phyloP scores from a whole-genome alignment of 1,284 basidiomycete genomes.

The Mycena sp. region DNA sequence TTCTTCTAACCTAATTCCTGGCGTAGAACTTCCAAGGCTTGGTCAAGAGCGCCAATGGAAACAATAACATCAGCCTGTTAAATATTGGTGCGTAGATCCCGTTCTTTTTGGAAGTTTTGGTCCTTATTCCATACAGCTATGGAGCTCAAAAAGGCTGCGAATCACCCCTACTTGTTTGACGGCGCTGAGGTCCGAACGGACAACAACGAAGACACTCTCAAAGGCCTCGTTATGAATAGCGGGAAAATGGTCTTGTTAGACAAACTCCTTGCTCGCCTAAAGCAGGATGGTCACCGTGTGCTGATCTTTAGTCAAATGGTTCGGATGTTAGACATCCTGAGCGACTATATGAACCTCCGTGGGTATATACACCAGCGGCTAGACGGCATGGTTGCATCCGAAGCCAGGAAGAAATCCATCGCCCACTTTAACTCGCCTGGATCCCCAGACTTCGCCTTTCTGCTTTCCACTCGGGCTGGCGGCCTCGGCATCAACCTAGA shows the following conservation, averaged over 20 bases:
- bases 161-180: constrained; percentile 98
- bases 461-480: constrained; percentile 96
- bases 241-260: constrained; percentile 98
- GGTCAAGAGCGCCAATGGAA: constrained; percentile 86
- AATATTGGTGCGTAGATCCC: constrained; percentile 78
- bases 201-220: constrained; percentile 87
- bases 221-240: constrained; percentile 97
- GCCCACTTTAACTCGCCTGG: constrained; percentile 97
- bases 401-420: constrained; percentile 91
- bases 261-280: constrained; percentile 90
- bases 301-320: constrained; percentile 99
- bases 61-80: constrained; percentile 90
- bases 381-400: constrained; percentile 95
- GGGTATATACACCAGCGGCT: constrained; percentile 97
- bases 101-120: not conserved
- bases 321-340: constrained; percentile 97
- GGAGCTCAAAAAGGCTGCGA: constrained; percentile 98
- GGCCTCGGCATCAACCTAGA: constrained; percentile 99
- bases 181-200: constrained; percentile 88
- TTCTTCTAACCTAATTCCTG: constrained; percentile 1
- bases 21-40: constrained; percentile 92
- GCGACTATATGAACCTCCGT: constrained; percentile 93
- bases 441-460: constrained; percentile 96
- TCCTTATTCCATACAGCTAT: constrained; percentile 63
- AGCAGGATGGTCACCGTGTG: constrained; percentile 93